Percentiles rank a stretch among this genome's conserved stretches.
Conservation (phyloP, 2,329 filamentous ascomycete genomes). For the Diplodia mutila region DNA sequence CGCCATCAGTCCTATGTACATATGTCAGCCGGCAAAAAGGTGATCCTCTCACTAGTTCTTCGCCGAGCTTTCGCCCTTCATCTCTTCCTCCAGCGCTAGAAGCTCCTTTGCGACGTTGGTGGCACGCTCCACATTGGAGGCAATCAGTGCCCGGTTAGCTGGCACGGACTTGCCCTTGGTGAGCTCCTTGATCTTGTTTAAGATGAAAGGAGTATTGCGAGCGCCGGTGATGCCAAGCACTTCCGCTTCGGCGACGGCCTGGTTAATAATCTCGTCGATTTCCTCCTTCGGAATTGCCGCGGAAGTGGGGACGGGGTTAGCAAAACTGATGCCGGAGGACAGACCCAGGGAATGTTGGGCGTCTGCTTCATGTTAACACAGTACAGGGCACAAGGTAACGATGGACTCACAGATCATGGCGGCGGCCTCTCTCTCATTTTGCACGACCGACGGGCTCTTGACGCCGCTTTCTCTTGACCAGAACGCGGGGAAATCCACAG, state of each 20-base stretch:
- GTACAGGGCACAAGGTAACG: too few species aligned
- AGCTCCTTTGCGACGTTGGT: conserved; percentile 68
- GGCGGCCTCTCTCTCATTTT: conserved; percentile 79
- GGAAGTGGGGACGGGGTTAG: conserved; percentile 80
- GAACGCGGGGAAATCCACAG: conserved; percentile 88
- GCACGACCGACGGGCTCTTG: conserved; percentile 74
- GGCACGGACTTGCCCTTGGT: conserved; percentile 71
- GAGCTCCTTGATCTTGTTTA: conserved; percentile 77
- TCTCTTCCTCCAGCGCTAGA: conserved; percentile 54
- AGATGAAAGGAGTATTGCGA: conserved; percentile 82
- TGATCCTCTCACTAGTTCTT: conserved; percentile 22
- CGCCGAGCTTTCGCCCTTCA: conserved; percentile 12
- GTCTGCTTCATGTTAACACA: conserved; percentile 46
- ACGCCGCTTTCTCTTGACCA: conserved; percentile 87
- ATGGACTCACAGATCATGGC: conserved; percentile 71
- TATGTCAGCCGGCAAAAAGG: conserved; percentile 6
- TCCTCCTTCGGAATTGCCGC: conserved; percentile 67
- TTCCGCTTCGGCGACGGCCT: conserved; percentile 44
- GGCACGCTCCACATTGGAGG: conserved; percentile 68
- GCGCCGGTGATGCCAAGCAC: conserved; percentile 62
- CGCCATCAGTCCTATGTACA: conserved; percentile 35
- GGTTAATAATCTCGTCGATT: conserved; percentile 46
- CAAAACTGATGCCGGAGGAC: conserved; percentile 80
- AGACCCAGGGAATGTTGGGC: conserved; percentile 75
- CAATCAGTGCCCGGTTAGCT: conserved; percentile 73